Conservation (phyloP, 2,329 filamentous ascomycete genomes). For the Aspergillus candidus region DNA sequence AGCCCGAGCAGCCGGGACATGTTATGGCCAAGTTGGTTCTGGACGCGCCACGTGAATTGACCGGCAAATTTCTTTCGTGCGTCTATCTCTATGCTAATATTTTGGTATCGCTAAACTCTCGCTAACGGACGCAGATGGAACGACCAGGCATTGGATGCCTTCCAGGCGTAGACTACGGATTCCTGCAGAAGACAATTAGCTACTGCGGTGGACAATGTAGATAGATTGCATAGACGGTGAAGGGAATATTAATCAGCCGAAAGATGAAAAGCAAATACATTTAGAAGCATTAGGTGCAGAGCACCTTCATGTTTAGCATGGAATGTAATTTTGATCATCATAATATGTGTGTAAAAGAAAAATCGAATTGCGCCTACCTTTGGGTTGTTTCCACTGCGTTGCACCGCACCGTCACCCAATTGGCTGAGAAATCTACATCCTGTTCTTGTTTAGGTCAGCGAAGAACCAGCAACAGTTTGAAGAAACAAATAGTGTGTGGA, state of each 20-base stretch:
- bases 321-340: conserved; percentile 54
- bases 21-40: conserved; percentile 77
- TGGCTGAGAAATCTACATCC: conserved; percentile 2
- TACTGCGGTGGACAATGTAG: conserved; percentile 16
- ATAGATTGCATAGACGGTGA: conserved; percentile 13
- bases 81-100: conserved; percentile 10
- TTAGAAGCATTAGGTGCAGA: conserved; percentile 47
- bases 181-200: conserved; percentile 25
- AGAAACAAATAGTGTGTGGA: conserved; percentile 6
- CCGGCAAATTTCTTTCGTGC: conserved; percentile 62
- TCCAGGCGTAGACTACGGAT: conserved; percentile 32
- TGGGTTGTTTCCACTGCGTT: conserved; percentile 2
- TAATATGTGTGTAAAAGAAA: conserved; percentile 23
- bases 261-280: conserved; percentile 62
- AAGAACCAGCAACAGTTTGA: conserved; percentile 8
- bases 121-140: conserved; percentile 40
- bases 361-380: conserved; percentile 18
- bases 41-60: conserved; percentile 59
- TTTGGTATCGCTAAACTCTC: conserved; percentile 2
- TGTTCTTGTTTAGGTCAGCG: conserved; percentile 24
- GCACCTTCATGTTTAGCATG: conserved; percentile 58
- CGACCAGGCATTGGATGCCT: conserved; percentile 36
- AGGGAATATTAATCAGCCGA: conserved; percentile 47
- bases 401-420: too few species aligned
- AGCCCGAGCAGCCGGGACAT: conserved; percentile 75